Percentiles rank a stretch among this genome's conserved stretches.
phyloP scores from a whole-genome alignment of 2,329 filamentous ascomycete genomes.

The Curvularia spicifera region DNA sequence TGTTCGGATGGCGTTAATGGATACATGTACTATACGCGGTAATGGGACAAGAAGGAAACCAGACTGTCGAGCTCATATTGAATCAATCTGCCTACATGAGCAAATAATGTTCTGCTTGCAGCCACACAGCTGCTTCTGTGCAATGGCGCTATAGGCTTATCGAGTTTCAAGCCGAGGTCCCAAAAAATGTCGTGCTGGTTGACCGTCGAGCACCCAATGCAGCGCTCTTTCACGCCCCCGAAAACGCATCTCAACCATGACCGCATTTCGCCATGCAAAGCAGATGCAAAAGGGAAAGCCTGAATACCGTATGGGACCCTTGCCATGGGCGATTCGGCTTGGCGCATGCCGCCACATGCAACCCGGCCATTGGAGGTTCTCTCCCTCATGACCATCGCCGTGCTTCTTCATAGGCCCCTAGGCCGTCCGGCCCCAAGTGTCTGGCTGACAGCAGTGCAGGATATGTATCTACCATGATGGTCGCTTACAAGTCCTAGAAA shows the following conservation, averaged over 20 bases:
- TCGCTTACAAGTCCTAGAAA: conserved; percentile 7
- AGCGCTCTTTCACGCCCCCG: conserved; percentile 6
- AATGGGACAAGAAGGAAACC: not conserved
- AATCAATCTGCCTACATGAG: conserved; percentile 5
- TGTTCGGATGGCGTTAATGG: conserved; percentile 17
- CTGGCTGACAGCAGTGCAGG: conserved; percentile 15
- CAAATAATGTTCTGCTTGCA: conserved; percentile 20
- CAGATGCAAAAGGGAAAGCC: conserved; percentile 27
- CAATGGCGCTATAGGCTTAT: conserved; percentile 25
- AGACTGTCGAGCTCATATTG: conserved; percentile 3
- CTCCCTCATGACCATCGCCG: conserved; percentile 27
- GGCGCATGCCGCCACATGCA: conserved; percentile 37
- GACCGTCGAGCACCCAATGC: conserved; percentile 14
- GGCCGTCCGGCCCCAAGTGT: not conserved
- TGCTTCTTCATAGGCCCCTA: conserved; percentile 30
- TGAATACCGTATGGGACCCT: conserved; percentile 21
- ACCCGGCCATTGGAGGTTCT: conserved; percentile 30
- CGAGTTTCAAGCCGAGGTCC: conserved; percentile 29
- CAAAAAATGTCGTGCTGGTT: conserved; percentile 4
- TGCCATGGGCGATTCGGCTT: conserved; percentile 21
- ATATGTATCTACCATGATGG: conserved; percentile 10
- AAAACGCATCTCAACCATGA: not conserved
- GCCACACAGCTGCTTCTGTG: conserved; percentile 13
- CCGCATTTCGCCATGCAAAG: conserved; percentile 13
- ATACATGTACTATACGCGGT: conserved; percentile 6